Evolutionary conservation across 768 basidiomycete species (phyloP).

Genomic region (Russula dissimulans): DNA sequence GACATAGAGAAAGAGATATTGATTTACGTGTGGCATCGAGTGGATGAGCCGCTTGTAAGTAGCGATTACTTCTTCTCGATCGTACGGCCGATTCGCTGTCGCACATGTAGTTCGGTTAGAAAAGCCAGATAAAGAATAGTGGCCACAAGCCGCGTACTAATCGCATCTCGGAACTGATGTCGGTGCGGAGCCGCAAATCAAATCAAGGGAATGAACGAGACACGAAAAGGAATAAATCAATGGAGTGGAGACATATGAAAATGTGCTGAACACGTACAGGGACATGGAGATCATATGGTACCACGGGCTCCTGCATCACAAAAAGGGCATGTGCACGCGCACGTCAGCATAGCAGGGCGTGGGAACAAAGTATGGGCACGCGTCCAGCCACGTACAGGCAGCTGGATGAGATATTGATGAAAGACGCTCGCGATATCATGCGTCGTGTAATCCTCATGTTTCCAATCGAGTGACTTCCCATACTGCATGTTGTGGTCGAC

Average conservation of each 20-base stretch:
- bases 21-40: conserved; percentile 78
- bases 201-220: too few relatives aligned
- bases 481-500: conserved; percentile 42
- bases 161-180: conserved; percentile 64
- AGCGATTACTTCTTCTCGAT: conserved; percentile 62
- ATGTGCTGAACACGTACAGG: conserved; percentile 44
- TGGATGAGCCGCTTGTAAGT: conserved; percentile 81
- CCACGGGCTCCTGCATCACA: conserved; percentile 73
- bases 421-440: conserved; percentile 98
- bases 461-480: conserved; percentile 91
- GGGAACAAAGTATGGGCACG: not conserved
- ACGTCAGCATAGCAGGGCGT: conserved; percentile 10
- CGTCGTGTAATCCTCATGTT: conserved; percentile 72
- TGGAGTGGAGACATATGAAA: not conserved
- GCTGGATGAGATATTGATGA: conserved; percentile 87
- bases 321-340: not conserved
- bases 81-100: conserved; percentile 56
- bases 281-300: conserved; percentile 85
- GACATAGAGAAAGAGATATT: conserved; percentile 95
- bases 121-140: not conserved
- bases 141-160: conserved; percentile 42
- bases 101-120: conserved; percentile 10
- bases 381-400: conserved; percentile 53
- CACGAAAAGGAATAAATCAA: conserved; percentile 7
- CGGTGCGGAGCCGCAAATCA: not conserved